Evolutionary conservation across 2,329 filamentous ascomycete species (phyloP).

Genomic region (Scedosporium boydii): DNA sequence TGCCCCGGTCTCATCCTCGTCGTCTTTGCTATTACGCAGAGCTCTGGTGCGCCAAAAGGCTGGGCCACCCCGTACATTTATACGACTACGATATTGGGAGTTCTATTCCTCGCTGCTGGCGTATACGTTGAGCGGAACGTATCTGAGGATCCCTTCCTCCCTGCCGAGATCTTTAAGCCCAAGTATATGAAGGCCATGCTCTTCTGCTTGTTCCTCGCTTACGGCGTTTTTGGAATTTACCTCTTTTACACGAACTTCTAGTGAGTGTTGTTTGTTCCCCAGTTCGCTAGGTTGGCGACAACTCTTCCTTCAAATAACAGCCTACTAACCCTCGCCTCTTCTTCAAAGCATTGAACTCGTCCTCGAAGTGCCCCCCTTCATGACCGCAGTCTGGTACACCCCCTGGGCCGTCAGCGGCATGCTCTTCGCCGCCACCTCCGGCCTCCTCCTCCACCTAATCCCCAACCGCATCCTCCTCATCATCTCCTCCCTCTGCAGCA

Average conservation of each 20-base stretch:
- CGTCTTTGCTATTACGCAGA: slow-evolving; percentile 59
- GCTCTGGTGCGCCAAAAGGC: slow-evolving; percentile 47
- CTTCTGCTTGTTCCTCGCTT: slow-evolving; percentile 38
- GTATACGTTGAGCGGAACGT: slow-evolving; percentile 56
- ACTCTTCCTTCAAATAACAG: background rate
- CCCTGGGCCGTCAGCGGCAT: slow-evolving; percentile 52
- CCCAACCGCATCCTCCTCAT: slow-evolving; percentile 42
- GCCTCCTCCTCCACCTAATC: slow-evolving; percentile 45
- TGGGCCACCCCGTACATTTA: slow-evolving; percentile 60
- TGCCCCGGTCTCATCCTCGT: slow-evolving; percentile 50
- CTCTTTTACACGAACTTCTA: slow-evolving; percentile 57
- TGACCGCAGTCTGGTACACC: slow-evolving; percentile 47
- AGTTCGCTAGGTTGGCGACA: background rate
- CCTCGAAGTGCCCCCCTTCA: slow-evolving; percentile 40
- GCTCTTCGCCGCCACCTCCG: slow-evolving; percentile 43
- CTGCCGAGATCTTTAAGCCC: slow-evolving; percentile 51
- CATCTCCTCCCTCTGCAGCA: slow-evolving; percentile 39
- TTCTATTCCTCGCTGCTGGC: slow-evolving; percentile 39
- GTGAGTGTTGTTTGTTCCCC: slow-evolving; percentile 24
- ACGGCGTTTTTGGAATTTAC: slow-evolving; percentile 50
- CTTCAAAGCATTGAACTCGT: slow-evolving; percentile 37
- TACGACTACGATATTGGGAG: slow-evolving; percentile 48
- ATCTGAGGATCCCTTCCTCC: slow-evolving; percentile 50
- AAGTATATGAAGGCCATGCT: slow-evolving; percentile 51
- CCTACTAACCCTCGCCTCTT: background rate